Evolutionary conservation across 2,329 filamentous ascomycete genomes (phyloP), one percentile per base, ranked within the genome.

Genomic region (Aspergillus pseudoglaucus): DNA sequence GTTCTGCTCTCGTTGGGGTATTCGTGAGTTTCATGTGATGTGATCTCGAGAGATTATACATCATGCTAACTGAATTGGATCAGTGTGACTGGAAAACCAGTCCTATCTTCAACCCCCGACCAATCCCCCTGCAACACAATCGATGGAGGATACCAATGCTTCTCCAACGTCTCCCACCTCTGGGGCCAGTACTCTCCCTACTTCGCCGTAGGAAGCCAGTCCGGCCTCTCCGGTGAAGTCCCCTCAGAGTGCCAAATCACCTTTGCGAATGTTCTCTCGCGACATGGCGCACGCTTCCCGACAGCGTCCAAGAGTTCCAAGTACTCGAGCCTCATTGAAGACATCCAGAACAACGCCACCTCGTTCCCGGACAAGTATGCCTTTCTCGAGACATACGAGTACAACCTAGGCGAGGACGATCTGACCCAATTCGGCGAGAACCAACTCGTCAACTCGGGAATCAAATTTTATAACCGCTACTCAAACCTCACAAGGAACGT

Each of bases 181-280:
- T 95, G 89, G 88, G 90, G 90, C 47, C 89, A 91, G 65, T 95
- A 95, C 66, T 86, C 88, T 15, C 88, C 90, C 2, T 94, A 83
- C 70, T 95, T 87, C 68, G 78, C 84, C 1, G 84, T 90, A 0
- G 52, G 52, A 1, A 47, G 54, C 3, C 78, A 83, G 6, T 89
- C 85, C 1, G 73, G 80, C 2, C 80, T 88, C 44, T 73, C 81
- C 14, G 58, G 75, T 6, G 72, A 74, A 6, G 71, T 85, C 1
- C 90, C 89, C 0, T 56, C 72, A 0, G 75, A 74, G n/a, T 96
- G 90, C 69, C 72, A 79, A 10, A 71, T 91, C 57, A 91, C 84
- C 2, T 91, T 95, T 67, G 90, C 79, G 1, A 86, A 90, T 60
- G 74, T 90, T 20, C 77, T 96, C 42, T 90, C 88, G 18, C 83